Base-by-base conservation (phyloP, 2,329 filamentous ascomycete species). In the Penicillium griseofulvum region DNA sequence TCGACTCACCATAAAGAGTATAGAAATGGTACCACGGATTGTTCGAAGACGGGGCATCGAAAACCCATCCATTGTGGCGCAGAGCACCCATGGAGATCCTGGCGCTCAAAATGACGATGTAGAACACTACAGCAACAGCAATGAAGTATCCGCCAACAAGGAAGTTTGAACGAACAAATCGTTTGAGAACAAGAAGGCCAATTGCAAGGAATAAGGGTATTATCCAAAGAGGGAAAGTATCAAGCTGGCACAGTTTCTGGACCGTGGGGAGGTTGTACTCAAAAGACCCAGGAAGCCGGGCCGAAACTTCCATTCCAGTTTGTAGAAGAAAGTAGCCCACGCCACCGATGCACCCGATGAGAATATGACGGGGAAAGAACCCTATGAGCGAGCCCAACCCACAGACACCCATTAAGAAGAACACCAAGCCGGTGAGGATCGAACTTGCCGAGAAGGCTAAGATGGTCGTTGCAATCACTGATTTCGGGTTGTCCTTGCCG, bases 11-110 rank as follows among this genome's bases (percentile, higher is more conserved):
- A 74, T 96, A 99, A 45, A 97, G 83, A 0, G 91, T 95, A 76
- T 96, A 99, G 68, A 99, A 99, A 70, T 94, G 91, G 84, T 94
- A 99, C 85, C 95, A 99, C 0, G 94, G 91, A 65, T 96, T 90
- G 12, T 85, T 89, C 10, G 87, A 87, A 43, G 88, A 87, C 1
- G 94, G 93, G 0, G 88, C 88, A 65, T 90, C 83, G 66, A 99
- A 99, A 11, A 97, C 88, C 94, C 94, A 99, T 17, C 94, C 94
- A 46, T 81, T 78, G 10, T 83, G 74, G 50, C 91, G 87, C 42
- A 97, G 76, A 12, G 79, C 79, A 36, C 84, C 80, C 56, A 91
- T 80, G 38, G 88, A 79, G 48, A 96, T 77, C 17, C 81, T 80
- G 44, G 91, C 84, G 49, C 70, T 67, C 42, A 77, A 68, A 44